Evolutionary conservation across 129 eudicot species (phyloP).

Genomic region (Daucus carota): DNA sequence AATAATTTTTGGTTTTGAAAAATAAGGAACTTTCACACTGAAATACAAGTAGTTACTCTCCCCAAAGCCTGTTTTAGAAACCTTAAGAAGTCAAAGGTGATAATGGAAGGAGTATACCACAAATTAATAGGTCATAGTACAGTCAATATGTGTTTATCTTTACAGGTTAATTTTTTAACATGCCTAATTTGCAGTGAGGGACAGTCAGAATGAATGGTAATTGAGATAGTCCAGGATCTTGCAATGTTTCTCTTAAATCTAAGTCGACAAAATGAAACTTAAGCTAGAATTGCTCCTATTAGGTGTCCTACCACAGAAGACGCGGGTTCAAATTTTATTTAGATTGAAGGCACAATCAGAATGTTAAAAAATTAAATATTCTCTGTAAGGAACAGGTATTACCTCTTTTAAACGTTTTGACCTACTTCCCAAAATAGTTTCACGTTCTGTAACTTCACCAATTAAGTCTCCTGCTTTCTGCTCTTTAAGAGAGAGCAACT

Average conservation of each 20-base stretch:
- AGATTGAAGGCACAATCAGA: slow-evolving; percentile 7
- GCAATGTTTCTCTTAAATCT: background rate
- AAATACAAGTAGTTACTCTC: background rate
- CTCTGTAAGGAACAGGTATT: slow-evolving; percentile 13
- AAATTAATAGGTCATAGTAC: background rate
- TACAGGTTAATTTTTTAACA: background rate
- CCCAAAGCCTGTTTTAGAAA: background rate
- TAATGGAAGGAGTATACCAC: background rate
- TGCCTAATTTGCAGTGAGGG: background rate
- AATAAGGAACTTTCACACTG: background rate
- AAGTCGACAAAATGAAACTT: background rate
- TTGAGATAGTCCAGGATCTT: background rate
- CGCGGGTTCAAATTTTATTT: background rate
- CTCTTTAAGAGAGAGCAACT: slow-evolving; percentile 71
- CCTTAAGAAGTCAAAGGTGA: background rate
- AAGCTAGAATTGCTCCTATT: background rate
- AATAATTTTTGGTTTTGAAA: background rate
- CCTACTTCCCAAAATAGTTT: slow-evolving; percentile 46
- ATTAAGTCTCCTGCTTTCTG: slow-evolving; percentile 34
- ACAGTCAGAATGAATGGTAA: background rate
- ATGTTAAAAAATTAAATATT: background rate
- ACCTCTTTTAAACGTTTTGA: slow-evolving; percentile 68
- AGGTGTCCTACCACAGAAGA: background rate
- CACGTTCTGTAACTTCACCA: slow-evolving; percentile 40
- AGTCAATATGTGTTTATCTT: background rate